A percentile compares a stretch with the other conserved stretches of the same genome.
Conservation (phyloP, 257 asterid species). For the Nicotiana attenuata region DNA sequence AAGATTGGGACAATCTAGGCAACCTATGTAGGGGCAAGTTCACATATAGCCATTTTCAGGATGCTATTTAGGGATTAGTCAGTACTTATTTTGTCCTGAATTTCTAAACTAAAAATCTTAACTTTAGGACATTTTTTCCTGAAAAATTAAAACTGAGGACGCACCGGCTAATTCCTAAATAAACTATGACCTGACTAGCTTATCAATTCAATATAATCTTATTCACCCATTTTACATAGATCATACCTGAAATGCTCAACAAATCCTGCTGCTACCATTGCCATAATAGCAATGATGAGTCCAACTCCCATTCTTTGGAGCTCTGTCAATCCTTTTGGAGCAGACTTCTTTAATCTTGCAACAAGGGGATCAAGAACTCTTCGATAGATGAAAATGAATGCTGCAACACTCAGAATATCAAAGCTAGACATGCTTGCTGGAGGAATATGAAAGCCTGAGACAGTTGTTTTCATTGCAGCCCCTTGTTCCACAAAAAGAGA, state of each 20-base stretch:
- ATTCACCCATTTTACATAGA: too few relatives aligned
- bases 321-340: conserved; percentile 44
- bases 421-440: conserved; percentile 96
- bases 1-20: too few relatives aligned
- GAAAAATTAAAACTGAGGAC: too few relatives aligned
- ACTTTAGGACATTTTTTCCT: too few relatives aligned
- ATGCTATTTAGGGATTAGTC: too few relatives aligned
- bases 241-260: conserved; percentile 70
- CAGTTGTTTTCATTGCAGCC: conserved; percentile 73
- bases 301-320: conserved; percentile 87
- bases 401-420: conserved; percentile 85
- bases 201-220: too few relatives aligned
- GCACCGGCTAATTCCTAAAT: too few relatives aligned
- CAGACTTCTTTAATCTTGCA: conserved; percentile 27
- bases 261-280: conserved; percentile 73
- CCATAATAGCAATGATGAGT: conserved; percentile 60
- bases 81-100: too few relatives aligned
- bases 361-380: conserved; percentile 57
- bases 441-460: conserved; percentile 75
- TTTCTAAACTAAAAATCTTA: too few relatives aligned
- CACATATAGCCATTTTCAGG: too few relatives aligned
- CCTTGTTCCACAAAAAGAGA: conserved; percentile 92
- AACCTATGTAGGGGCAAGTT: too few relatives aligned
- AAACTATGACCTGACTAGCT: too few relatives aligned
- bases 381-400: conserved; percentile 76